Base-by-base conservation (phyloP, 306 rosid species). In the Ormosia semicastrata region DNA sequence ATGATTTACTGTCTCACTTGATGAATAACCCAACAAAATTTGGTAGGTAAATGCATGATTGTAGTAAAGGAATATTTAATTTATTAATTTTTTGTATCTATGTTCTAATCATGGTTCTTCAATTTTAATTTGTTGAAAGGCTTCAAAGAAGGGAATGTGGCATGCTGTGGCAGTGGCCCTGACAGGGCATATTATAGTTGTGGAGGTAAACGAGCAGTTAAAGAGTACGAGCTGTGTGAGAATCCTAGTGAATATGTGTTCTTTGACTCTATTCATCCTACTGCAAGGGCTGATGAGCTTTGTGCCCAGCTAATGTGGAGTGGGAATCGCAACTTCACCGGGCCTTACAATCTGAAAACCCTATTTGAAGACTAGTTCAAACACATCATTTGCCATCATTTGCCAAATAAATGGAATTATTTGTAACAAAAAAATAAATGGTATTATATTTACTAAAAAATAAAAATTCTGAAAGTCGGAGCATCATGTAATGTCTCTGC, bases 131-230 rank as follows among this genome's bases (percentile, higher is more conserved):
- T 80, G 13, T 1, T 53, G 57, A 7, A 54, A 90, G 93, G 93
- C 29, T 81, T 92, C 9, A 89, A 81, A 73, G 89, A 87, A 73
- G 91, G 82, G 8, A 80, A 63, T 9, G 43, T 3, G 5, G 94
- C 87, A 59, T 90, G 94, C 29, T 92, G 94, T 71, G 97, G 97
- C 0, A 82, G 82, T 52, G 89, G 97, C 0, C 84, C 81, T 11
- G 79, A 72, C 66, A 86, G 85, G 66, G 91, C 85, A 62, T 68
- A 73, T 44, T 24, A 9, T 5, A 92, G 81, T 73, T 92, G 97
- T 59, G 94, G 94, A 43, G 89, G 91, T 53, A 82, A 63, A 85
- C 77, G 90, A 78, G 83, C 24, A 12, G 18, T 53, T 10, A 60
- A 62, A 49, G 84, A 89, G 47, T 89, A 77, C 40, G 74, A 88